Evolutionary conservation across 768 basidiomycete species (phyloP).

Genomic region (Collybia sordida): DNA sequence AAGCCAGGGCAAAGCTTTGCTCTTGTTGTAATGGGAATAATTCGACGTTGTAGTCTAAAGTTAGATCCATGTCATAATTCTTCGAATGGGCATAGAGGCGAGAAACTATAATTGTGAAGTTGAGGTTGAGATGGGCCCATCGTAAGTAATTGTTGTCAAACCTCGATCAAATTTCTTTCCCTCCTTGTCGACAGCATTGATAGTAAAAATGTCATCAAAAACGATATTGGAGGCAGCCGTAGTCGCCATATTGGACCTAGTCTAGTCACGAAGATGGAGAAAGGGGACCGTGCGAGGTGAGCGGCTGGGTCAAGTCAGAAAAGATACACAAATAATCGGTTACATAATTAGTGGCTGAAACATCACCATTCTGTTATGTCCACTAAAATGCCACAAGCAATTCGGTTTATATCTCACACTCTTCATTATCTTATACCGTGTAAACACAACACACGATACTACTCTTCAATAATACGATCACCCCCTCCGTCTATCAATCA

Average conservation of each 20-base stretch:
- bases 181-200: constrained; percentile 82
- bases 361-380: too few species aligned
- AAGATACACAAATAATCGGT: too few species aligned
- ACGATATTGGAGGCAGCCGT: constrained; percentile 70
- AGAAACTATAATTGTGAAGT: constrained; percentile 60
- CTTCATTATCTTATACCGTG: background rate
- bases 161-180: constrained; percentile 99
- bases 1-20: constrained; percentile 80
- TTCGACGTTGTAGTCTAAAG: constrained; percentile 93
- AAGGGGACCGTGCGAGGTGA: too few species aligned
- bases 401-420: too few species aligned
- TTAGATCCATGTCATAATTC: constrained; percentile 90
- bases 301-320: too few species aligned
- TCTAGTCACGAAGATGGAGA: too few species aligned
- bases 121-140: constrained; percentile 4
- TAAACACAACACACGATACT: constrained; percentile 9
- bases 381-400: too few species aligned
- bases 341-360: too few species aligned
- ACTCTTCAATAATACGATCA: constrained; percentile 33
- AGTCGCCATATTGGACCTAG: constrained; percentile 24
- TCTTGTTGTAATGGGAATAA: constrained; percentile 71
- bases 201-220: constrained; percentile 92
- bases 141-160: constrained; percentile 31
- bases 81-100: constrained; percentile 87
- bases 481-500: constrained; percentile 42